Evolutionary conservation across 2,329 filamentous ascomycete genomes (phyloP), one percentile per base, ranked within the genome.

Genomic region (Zymoseptoria tritici): DNA sequence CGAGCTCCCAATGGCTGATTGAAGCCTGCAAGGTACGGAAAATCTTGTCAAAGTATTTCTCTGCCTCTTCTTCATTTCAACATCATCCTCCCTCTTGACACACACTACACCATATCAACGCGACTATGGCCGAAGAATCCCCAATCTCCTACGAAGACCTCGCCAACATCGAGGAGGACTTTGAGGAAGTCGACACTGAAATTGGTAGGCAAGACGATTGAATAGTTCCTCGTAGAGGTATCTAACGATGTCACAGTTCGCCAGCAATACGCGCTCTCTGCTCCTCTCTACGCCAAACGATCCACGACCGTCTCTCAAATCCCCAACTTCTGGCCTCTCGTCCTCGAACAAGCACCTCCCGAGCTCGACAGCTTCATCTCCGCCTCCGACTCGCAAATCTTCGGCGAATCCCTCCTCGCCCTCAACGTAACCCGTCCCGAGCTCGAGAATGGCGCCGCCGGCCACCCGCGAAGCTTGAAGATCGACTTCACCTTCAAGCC

Each of bases 281-380:
- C 81, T 62, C 82, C 87, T 52, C 83, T 96, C 62, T 96, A 91
- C 79, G 81, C 83, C 69, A 89, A 89, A 77, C 90, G 93, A 72
- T 80, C 84, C 66, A 81, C 84, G 68, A 76, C 91, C 64, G 79
- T 94, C 65, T 76, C 83, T 64, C 81, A 86, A 71, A 92, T 97
- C 71, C 84, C 85, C 68, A 85, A 90, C 78, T 99, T 97, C 84
- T 97, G 94, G 94, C 82, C 90, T n/a, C 84, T 95, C 60, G 92
- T 97, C 59, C 83, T 97, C 73, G 90, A 96, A 79, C 88, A 91
- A 77, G 86, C 89, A 2, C 91, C 92, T 1, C 81, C 83, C 53
- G 91, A 96, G 64, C 83, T 99, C 68, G 91, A 96, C 77, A 87
- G 91, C 76, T 91, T 87, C 80, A 88, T 97, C 72, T 87, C 91